Evolutionary conservation across 805 yeast species (phyloP).

Genomic region (Sugiyamaella qingdaonensis): DNA sequence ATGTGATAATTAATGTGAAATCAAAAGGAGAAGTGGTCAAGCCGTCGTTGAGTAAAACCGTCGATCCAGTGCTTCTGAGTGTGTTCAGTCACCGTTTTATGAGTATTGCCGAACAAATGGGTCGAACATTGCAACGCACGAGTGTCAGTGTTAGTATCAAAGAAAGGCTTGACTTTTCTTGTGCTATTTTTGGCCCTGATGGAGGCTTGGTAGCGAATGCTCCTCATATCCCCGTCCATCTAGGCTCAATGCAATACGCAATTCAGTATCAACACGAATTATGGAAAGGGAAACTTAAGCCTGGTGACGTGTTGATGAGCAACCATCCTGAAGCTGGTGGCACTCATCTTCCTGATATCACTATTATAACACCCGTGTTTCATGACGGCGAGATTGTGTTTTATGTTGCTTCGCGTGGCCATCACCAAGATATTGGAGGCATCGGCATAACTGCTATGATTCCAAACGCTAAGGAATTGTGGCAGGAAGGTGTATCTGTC

Average conservation of each 20-base stretch:
- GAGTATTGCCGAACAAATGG: slow-evolving; percentile 91
- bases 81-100: slow-evolving; percentile 79
- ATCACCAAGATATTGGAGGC: slow-evolving; percentile 96
- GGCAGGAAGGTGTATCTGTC: slow-evolving; percentile 88
- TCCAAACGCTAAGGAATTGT: slow-evolving; percentile 74
- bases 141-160: slow-evolving; percentile 78
- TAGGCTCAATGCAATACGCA: slow-evolving; percentile 81
- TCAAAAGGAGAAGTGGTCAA: background rate
- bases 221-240: slow-evolving; percentile 80
- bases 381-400: slow-evolving; percentile 32
- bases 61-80: slow-evolving; percentile 68
- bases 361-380: slow-evolving; percentile 87
- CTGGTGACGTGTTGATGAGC: slow-evolving; percentile 71
- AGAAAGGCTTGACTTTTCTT: slow-evolving; percentile 75
- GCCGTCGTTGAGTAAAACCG: slow-evolving; percentile 5
- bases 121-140: slow-evolving; percentile 69
- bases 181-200: slow-evolving; percentile 70
- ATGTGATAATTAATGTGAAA: slow-evolving; percentile 3
- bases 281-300: slow-evolving; percentile 60
- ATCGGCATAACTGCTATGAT: slow-evolving; percentile 36
- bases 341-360: slow-evolving; percentile 82
- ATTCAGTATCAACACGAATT: slow-evolving; percentile 58
- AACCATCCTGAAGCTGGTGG: slow-evolving; percentile 81
- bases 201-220: slow-evolving; percentile 83
- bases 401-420: slow-evolving; percentile 91